Evolutionary conservation across 2,329 filamentous ascomycete species (phyloP).

Genomic region (Cyanodermella asteris): DNA sequence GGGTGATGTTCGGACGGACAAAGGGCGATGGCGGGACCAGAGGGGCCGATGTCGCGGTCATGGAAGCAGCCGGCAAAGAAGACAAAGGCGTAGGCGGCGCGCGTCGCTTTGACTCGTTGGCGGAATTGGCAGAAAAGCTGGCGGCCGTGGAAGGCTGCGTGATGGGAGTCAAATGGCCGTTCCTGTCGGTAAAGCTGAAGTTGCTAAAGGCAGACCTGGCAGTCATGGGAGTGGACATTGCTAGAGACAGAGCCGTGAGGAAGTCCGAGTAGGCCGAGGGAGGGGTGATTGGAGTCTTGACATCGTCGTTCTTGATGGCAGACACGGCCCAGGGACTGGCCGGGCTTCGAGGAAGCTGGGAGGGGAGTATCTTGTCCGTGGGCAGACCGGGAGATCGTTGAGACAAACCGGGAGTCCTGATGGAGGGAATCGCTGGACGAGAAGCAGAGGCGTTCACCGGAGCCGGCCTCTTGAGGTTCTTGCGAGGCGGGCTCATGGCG

Average conservation of each 20-base stretch:
- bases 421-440: too few species aligned
- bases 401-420: too few species aligned
- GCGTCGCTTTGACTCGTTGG: background rate
- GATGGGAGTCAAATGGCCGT: constrained; percentile 13
- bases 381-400: too few species aligned
- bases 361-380: constrained; percentile 28
- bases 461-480: background rate
- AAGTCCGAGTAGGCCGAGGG: constrained; percentile 84
- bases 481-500: background rate
- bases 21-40: constrained; percentile 39
- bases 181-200: constrained; percentile 12
- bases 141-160: constrained; percentile 19
- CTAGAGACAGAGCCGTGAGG: constrained; percentile 54
- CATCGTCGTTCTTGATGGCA: constrained; percentile 45
- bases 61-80: constrained; percentile 15
- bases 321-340: constrained; percentile 37
- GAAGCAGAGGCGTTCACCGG: background rate
- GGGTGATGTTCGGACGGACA: constrained; percentile 32
- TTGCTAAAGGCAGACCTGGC: constrained; percentile 29
- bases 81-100: background rate
- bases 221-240: constrained; percentile 46
- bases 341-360: constrained; percentile 42
- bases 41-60: constrained; percentile 34
- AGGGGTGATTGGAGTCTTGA: constrained; percentile 75
- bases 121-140: constrained; percentile 16